These are phyloP conservation scores for Phylloporus sp. DNA, from an alignment of 1,284 basidiomycete genomes.

Conservation along the genomic window DNA sequence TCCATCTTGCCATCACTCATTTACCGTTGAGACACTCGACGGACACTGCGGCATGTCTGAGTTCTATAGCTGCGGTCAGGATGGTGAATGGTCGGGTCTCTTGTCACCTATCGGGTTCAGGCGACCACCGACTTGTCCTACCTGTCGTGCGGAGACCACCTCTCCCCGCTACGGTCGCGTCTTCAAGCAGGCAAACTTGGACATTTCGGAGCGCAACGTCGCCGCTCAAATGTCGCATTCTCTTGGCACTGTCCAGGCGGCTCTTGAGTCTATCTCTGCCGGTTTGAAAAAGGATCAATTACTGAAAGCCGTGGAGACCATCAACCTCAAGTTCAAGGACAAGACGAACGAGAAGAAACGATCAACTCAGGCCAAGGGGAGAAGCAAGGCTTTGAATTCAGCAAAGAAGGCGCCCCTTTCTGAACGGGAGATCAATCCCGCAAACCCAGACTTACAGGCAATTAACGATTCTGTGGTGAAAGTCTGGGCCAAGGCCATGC, in stretches of 20 bases:
- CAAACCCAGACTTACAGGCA: slow-evolving; percentile 30
- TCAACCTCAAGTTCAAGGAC: slow-evolving; percentile 28
- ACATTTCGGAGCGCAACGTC: slow-evolving; percentile 67
- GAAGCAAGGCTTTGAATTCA: slow-evolving; percentile 10
- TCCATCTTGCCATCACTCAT: slow-evolving; percentile 62
- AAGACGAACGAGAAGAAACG: slow-evolving; percentile 12
- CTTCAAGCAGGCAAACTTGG: slow-evolving; percentile 62
- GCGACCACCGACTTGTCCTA: slow-evolving; percentile 56
- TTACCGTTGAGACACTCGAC: slow-evolving; percentile 76
- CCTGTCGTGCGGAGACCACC: slow-evolving; percentile 55
- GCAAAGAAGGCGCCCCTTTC: slow-evolving; percentile 19
- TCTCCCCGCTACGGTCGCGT: slow-evolving; percentile 61
- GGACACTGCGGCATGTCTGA: slow-evolving; percentile 55
- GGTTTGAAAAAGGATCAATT: slow-evolving; percentile 22
- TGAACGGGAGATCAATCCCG: slow-evolving; percentile 22
- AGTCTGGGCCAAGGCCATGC: slow-evolving; percentile 41
- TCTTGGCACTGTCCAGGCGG: slow-evolving; percentile 37
- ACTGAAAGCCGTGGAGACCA: slow-evolving; percentile 7
- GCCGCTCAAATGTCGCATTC: slow-evolving; percentile 53
- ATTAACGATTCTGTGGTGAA: slow-evolving; percentile 36
- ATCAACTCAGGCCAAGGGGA: slow-evolving; percentile 9
- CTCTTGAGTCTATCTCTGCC: slow-evolving; percentile 33
- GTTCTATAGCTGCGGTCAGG: slow-evolving; percentile 49
- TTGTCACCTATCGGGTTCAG: slow-evolving; percentile 47
- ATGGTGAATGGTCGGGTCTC: slow-evolving; percentile 48